phyloP scores from a whole-genome alignment of 768 basidiomycete species.

The Russula emetica region DNA sequence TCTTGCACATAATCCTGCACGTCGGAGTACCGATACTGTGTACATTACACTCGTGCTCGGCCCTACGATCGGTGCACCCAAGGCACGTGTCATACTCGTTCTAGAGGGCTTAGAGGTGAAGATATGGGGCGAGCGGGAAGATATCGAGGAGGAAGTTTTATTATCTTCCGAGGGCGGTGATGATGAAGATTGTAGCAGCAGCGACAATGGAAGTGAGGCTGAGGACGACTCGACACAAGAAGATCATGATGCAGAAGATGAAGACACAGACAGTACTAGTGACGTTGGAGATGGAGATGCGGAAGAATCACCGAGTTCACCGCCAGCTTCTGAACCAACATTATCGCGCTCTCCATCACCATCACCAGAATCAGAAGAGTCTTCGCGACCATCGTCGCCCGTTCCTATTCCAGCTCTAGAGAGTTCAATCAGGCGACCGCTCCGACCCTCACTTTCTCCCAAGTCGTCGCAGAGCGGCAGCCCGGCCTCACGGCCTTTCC shows the following conservation, averaged over 20 bases:
- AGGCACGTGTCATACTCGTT: constrained; percentile 55
- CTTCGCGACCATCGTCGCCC: constrained; percentile 18
- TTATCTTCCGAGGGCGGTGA: constrained; percentile 15
- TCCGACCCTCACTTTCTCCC: constrained; percentile 19
- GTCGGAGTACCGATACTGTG: constrained; percentile 33
- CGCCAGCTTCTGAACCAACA: constrained; percentile 30
- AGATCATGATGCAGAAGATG: constrained; percentile 21
- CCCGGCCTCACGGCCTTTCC: constrained; percentile 9
- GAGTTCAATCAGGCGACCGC: constrained; percentile 20
- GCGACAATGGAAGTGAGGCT: constrained; percentile 13
- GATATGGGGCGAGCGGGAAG: constrained; percentile 30
- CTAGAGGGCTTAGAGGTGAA: constrained; percentile 61
- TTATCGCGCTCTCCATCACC: constrained; percentile 34
- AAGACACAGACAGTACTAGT: constrained; percentile 12
- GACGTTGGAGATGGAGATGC: constrained; percentile 12
- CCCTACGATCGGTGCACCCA: constrained; percentile 57
- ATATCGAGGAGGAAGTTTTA: neutral
- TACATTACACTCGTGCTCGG: constrained; percentile 65
- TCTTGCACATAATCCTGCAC: constrained; percentile 39
- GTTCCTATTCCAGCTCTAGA: constrained; percentile 10
- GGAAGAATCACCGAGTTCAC: constrained; percentile 16
- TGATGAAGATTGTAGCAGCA: constrained; percentile 24
- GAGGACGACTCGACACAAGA: constrained; percentile 18
- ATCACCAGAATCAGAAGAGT: neutral
- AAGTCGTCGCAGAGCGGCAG: constrained; percentile 15